Evolutionary conservation across 169 alveolate genomes (phyloP).

Genomic region (Pseudocohnilembus persalinus): DNA sequence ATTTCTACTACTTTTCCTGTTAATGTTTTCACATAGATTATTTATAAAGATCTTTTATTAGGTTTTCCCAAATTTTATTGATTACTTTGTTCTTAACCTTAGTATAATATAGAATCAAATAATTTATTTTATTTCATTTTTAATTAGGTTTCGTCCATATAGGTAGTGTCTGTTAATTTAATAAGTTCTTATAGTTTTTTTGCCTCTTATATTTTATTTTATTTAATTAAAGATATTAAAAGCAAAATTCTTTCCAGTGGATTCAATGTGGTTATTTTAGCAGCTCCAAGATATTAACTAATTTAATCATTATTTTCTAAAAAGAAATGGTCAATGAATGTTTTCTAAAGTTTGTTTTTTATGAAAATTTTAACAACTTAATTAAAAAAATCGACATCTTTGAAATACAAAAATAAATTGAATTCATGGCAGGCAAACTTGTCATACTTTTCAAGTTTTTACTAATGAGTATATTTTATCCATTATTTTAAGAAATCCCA

Average conservation of each 20-base stretch:
- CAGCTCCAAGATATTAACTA: conserved; percentile 24
- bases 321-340: conserved; percentile 54
- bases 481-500: conserved; percentile 44
- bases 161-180: too few species aligned
- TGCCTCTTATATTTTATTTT: too few species aligned
- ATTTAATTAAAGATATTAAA: too few species aligned
- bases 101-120: too few species aligned
- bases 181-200: too few species aligned
- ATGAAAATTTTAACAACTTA: conserved; percentile 57
- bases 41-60: too few species aligned
- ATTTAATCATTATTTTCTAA: conserved; percentile 46
- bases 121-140: too few species aligned
- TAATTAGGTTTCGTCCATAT: too few species aligned
- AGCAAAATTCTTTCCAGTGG: conserved; percentile 46
- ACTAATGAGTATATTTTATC: conserved; percentile 31
- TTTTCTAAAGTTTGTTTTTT: conserved; percentile 62
- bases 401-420: conserved; percentile 66
- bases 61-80: too few species aligned
- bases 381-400: conserved; percentile 55
- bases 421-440: conserved; percentile 67
- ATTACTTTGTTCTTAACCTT: too few species aligned
- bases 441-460: conserved; percentile 59
- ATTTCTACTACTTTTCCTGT: too few species aligned
- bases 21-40: too few species aligned
- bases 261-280: conserved; percentile 41